A percentile compares a stretch with the other conserved stretches of the same genome.
Evolutionary conservation across 352 stramenopile genomes (phyloP).

Genomic region (Elongisporangium anandrum): DNA sequence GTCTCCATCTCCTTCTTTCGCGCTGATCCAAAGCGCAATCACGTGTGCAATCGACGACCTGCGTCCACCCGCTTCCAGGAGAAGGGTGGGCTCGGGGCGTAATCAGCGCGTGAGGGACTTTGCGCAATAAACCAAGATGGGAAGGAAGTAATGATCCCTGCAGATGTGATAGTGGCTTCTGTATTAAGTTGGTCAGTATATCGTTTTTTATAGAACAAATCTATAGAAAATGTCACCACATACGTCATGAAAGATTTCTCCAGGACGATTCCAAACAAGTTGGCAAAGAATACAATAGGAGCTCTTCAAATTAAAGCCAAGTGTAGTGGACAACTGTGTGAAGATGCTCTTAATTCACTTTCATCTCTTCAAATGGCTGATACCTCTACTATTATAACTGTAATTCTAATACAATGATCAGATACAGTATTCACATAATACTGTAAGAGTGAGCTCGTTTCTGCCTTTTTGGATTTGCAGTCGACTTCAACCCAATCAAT

Average conservation of each 20-base stretch:
- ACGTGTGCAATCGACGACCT: background rate
- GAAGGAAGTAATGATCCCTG: background rate
- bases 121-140: background rate
- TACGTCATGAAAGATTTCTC: too few relatives aligned
- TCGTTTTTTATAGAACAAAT: background rate
- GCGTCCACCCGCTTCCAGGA: background rate
- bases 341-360: too few relatives aligned
- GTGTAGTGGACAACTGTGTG: background rate
- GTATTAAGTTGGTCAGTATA: background rate
- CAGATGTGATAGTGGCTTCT: background rate
- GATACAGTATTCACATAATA: too few relatives aligned
- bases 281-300: background rate
- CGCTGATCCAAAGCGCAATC: background rate
- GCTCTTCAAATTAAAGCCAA: background rate
- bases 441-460: too few relatives aligned
- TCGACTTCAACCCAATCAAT: too few relatives aligned
- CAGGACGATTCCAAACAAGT: background rate
- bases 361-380: background rate
- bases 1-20: background rate
- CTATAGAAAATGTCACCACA: background rate
- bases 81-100: background rate
- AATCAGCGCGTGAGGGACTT: background rate
- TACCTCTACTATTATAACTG: too few relatives aligned
- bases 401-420: too few relatives aligned
- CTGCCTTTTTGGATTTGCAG: too few relatives aligned